Percentiles rank a stretch among this genome's conserved stretches.
Conservation (phyloP, 1,139 yeast species). For the Oligophagozyma castellii region DNA sequence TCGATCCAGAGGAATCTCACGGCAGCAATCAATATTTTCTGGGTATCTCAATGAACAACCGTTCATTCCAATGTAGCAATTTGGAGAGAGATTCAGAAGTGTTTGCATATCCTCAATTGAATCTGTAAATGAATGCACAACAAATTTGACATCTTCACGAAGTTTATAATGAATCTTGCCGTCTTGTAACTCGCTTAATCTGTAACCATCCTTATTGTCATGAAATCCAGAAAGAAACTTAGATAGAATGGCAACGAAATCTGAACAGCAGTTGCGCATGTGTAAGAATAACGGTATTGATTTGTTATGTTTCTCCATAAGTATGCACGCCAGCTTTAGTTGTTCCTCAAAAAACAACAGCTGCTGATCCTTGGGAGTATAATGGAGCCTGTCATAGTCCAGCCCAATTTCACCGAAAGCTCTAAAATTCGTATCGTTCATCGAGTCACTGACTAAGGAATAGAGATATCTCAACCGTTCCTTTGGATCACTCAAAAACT, state of each 20-base stretch:
- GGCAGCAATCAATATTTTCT: constrained; percentile 57
- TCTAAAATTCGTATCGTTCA: constrained; percentile 36
- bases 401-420: constrained; percentile 91
- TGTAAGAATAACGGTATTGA: constrained; percentile 69
- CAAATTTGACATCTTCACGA: constrained; percentile 28
- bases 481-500: constrained; percentile 29
- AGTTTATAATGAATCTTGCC: constrained; percentile 12
- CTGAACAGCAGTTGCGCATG: constrained; percentile 79
- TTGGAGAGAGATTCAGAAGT: constrained; percentile 27
- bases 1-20: constrained; percentile 48
- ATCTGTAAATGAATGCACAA: constrained; percentile 93
- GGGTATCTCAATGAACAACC: constrained; percentile 83
- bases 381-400: constrained; percentile 81
- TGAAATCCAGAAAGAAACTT: constrained; percentile 38
- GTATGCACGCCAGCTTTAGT: constrained; percentile 28
- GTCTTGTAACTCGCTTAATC: constrained; percentile 26
- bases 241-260: constrained; percentile 47
- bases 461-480: constrained; percentile 28
- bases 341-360: constrained; percentile 54
- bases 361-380: constrained; percentile 58
- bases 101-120: constrained; percentile 42
- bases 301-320: constrained; percentile 5
- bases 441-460: constrained; percentile 37
- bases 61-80: constrained; percentile 64
- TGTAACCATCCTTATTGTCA: constrained; percentile 6